Conservation (phyloP, 257 asterid species). For the Perilla frutescens region DNA sequence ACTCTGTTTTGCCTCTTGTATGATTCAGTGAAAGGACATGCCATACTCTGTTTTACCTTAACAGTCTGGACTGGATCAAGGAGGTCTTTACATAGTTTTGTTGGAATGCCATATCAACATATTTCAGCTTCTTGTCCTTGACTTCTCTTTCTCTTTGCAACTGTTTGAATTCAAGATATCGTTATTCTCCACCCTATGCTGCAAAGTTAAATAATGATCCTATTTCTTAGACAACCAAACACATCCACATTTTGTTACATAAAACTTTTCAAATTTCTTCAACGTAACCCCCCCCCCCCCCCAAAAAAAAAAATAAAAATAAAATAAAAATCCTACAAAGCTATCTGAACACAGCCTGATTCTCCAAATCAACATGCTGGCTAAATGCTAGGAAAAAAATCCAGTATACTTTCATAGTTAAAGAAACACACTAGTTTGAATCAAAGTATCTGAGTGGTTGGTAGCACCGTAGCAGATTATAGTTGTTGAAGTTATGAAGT, state of each 20-base stretch:
- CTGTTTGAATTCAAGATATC: background rate
- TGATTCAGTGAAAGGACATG: constrained; percentile 13
- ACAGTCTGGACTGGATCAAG: background rate
- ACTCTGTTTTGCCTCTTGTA: constrained; percentile 29
- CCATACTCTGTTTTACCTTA: background rate
- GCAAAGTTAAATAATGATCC: constrained; percentile 8
- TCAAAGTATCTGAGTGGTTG: constrained; percentile 2
- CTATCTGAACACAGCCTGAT: background rate
- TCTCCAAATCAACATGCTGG: constrained; percentile 20
- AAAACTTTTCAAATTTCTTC: background rate
- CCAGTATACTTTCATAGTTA: background rate
- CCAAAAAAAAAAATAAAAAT: background rate
- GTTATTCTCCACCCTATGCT: constrained; percentile 13
- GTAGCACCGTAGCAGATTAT: constrained; percentile 16
- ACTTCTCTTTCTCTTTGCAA: constrained; percentile 12
- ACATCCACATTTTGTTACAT: background rate
- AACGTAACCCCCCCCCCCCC: background rate
- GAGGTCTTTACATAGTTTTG: constrained; percentile 1
- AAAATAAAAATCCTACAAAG: background rate
- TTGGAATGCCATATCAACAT: constrained; percentile 9
- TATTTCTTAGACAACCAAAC: background rate
- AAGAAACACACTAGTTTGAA: constrained; percentile 24
- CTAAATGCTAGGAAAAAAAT: constrained; percentile 5
- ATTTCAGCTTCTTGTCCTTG: constrained; percentile 23
- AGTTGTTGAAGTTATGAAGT: constrained; percentile 2